A percentile compares a stretch with the other conserved stretches of the same genome.
These are phyloP conservation scores for Hericium erinaceus DNA, from an alignment of 768 basidiomycete genomes.

Conservation along the genomic window DNA sequence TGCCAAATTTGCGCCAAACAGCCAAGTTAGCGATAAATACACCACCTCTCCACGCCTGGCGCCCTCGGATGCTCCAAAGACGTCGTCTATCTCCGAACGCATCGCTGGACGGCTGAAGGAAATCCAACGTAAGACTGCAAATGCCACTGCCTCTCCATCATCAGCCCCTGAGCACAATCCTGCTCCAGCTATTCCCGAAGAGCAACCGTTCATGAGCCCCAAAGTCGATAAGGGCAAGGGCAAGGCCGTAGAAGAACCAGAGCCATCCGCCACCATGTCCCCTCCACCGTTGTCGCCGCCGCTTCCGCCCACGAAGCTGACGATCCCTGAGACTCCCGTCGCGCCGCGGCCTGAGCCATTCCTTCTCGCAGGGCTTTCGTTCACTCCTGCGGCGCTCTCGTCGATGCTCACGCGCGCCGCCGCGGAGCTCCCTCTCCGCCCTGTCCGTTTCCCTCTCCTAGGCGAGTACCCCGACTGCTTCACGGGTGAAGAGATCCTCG, in stretches of 20 bases:
- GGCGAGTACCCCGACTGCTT: conserved; percentile 77
- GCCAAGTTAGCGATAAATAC: conserved; percentile 56
- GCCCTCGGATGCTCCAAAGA: conserved; percentile 52
- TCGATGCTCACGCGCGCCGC: conserved; percentile 64
- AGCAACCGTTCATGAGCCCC: conserved; percentile 19
- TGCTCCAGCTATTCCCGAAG: conserved; percentile 22
- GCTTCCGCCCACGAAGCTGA: conserved; percentile 34
- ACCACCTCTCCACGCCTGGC: conserved; percentile 68
- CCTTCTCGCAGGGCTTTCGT: conserved; percentile 64
- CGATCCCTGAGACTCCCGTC: conserved; percentile 26
- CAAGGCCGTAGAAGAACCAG: conserved; percentile 40
- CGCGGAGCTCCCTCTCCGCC: conserved; percentile 56
- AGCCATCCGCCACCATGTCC: conserved; percentile 30
- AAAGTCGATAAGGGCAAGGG: conserved; percentile 84
- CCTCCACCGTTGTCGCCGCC: conserved; percentile 60
- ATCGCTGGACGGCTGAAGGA: conserved; percentile 78
- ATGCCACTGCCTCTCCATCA: conserved; percentile 1
- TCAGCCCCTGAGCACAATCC: conserved; percentile 19
- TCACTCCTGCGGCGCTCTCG: conserved; percentile 57
- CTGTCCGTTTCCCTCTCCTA: conserved; percentile 68
- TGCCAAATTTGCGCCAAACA: conserved; percentile 79
- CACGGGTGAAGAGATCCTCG: conserved; percentile 81
- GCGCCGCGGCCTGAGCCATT: conserved; percentile 44
- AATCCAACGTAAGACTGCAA: conserved; percentile 49
- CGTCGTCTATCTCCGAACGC: conserved; percentile 78